Conservation (phyloP, 148 eudicot species). For the Limonium bicolor region DNA sequence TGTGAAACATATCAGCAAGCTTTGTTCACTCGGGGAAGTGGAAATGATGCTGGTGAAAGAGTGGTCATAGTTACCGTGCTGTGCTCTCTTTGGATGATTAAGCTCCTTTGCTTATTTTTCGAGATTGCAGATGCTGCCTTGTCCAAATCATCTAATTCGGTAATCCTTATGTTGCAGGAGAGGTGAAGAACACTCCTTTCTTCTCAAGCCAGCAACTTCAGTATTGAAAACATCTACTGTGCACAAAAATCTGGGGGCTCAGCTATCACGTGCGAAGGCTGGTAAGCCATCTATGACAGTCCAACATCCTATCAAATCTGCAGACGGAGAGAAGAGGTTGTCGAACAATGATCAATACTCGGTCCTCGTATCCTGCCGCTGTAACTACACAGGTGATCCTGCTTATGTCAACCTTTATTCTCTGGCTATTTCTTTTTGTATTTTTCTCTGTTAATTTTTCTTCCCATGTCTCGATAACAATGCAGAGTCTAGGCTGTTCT, state of each 20-base stretch:
- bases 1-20: too few species aligned
- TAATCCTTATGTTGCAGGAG: conserved; percentile 40
- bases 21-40: too few species aligned
- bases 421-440: neutral
- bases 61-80: too few species aligned
- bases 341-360: conserved; percentile 57
- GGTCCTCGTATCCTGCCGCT: conserved; percentile 78
- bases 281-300: conserved; percentile 29
- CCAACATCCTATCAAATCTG: conserved; percentile 20
- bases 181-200: conserved; percentile 98
- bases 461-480: neutral
- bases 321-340: conserved; percentile 24
- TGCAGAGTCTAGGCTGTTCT: conserved; percentile 82
- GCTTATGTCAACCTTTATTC: conserved; percentile 1
- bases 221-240: conserved; percentile 32
- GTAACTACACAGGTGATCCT: conserved; percentile 79
- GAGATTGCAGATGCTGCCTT: too few species aligned
- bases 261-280: conserved; percentile 18
- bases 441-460: neutral
- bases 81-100: too few species aligned
- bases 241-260: conserved; percentile 18
- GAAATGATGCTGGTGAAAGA: too few species aligned
- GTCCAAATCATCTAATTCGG: too few species aligned
- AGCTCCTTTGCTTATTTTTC: too few species aligned
- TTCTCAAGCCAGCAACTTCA: conserved; percentile 73